Evolutionary conservation across 2,329 filamentous ascomycete genomes (phyloP).

Genomic region (Paracoccidioides brasiliensis): DNA sequence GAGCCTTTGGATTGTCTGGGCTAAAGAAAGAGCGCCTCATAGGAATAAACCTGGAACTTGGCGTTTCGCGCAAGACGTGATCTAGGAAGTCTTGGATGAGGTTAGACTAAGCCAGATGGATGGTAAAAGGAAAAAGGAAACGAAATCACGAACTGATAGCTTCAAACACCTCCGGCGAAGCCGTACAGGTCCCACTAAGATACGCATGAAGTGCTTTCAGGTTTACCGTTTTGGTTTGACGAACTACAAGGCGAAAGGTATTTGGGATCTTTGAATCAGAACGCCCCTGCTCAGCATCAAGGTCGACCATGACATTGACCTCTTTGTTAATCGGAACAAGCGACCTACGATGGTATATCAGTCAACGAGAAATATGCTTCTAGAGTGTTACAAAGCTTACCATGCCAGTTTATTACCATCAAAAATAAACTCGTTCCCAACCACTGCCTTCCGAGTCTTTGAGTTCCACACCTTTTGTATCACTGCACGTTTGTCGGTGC

Average conservation of each 20-base stretch:
- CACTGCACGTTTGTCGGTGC: constrained; percentile 50
- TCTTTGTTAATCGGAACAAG: constrained; percentile 29
- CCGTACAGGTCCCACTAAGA: constrained; percentile 45
- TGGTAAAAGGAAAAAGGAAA: background rate
- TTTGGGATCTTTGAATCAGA: constrained; percentile 30
- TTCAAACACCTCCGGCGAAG: constrained; percentile 58
- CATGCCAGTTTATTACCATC: constrained; percentile 81
- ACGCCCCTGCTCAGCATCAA: constrained; percentile 53
- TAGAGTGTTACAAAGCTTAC: constrained; percentile 34
- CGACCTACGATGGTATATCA: constrained; percentile 23
- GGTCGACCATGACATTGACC: constrained; percentile 50
- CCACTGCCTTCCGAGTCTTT: constrained; percentile 41
- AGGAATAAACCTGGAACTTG: constrained; percentile 51
- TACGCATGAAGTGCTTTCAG: constrained; percentile 55
- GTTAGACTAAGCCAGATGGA: constrained; percentile 2
- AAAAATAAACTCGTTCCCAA: constrained; percentile 54
- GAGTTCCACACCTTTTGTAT: constrained; percentile 68
- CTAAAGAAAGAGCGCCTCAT: constrained; percentile 80
- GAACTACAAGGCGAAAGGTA: constrained; percentile 49
- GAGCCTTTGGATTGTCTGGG: constrained; percentile 33
- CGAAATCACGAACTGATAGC: constrained; percentile 49
- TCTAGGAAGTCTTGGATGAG: constrained; percentile 58
- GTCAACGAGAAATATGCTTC: constrained; percentile 11
- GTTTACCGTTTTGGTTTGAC: constrained; percentile 53
- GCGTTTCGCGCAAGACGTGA: constrained; percentile 71